phyloP scores from a whole-genome alignment of 2,329 filamentous ascomycete species.

The Hypocrella siamensis region DNA sequence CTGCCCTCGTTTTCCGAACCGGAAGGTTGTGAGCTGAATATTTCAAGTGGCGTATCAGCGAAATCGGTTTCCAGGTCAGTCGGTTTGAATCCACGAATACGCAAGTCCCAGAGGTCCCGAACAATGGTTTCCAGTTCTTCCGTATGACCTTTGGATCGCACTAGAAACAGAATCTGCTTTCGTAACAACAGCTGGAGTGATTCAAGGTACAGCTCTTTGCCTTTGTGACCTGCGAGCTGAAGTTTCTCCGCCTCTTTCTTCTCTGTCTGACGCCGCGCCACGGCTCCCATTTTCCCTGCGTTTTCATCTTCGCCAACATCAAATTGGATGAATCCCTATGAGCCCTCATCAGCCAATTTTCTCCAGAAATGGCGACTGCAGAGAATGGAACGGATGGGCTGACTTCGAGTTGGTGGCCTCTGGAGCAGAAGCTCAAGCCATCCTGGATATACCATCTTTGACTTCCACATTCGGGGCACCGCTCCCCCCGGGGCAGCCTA shows the following conservation, averaged over 20 bases:
- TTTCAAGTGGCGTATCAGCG: slow-evolving; percentile 13
- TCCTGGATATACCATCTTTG: slow-evolving; percentile 58
- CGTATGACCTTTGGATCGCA: slow-evolving; percentile 50
- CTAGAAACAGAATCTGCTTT: slow-evolving; percentile 62
- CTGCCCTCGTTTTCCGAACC: slow-evolving; percentile 6
- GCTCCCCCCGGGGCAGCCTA: slow-evolving; percentile 35
- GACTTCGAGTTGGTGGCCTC: slow-evolving; percentile 68
- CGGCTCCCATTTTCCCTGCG: slow-evolving; percentile 43
- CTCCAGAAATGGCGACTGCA: neutral
- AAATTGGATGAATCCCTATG: slow-evolving; percentile 37
- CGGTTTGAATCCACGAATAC: slow-evolving; percentile 31
- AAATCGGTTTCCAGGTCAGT: slow-evolving; percentile 12
- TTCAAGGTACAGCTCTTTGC: slow-evolving; percentile 66
- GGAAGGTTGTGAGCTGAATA: slow-evolving; percentile 24
- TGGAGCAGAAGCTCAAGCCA: slow-evolving; percentile 63
- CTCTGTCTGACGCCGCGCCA: slow-evolving; percentile 41
- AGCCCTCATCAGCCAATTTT: neutral
- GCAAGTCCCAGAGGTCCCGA: slow-evolving; percentile 71
- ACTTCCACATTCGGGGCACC: slow-evolving; percentile 52
- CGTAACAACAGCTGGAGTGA: slow-evolving; percentile 72
- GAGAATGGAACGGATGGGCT: slow-evolving; percentile 4
- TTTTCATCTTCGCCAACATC: slow-evolving; percentile 54
- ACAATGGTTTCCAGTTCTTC: slow-evolving; percentile 64
- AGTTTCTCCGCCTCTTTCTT: slow-evolving; percentile 33
- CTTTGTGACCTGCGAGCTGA: slow-evolving; percentile 49